phyloP scores from a whole-genome alignment of 1,139 yeast genomes.

The Wickerhamomyces sp. region DNA sequence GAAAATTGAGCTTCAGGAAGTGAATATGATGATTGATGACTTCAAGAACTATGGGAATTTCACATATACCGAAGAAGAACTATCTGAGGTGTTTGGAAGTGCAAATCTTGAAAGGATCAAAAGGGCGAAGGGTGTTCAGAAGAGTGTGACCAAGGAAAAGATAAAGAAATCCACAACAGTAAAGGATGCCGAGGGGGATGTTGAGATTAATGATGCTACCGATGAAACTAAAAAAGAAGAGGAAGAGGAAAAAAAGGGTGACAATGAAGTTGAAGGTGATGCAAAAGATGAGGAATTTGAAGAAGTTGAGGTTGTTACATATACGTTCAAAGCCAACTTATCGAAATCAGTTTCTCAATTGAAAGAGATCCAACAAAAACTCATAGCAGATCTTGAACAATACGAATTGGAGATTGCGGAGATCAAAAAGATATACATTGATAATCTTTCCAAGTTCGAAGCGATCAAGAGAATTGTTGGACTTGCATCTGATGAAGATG shows the following conservation, averaged over 20 bases:
- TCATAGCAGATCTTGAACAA: conserved; percentile 4
- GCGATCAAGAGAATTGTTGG: conserved; percentile 15
- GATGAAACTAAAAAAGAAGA: conserved; percentile 1
- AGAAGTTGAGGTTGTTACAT: neutral
- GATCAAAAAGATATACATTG: conserved; percentile 10
- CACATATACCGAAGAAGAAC: conserved; percentile 9
- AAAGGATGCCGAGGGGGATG: conserved; percentile 9
- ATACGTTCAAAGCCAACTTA: conserved; percentile 2
- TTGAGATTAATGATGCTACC: conserved; percentile 3
- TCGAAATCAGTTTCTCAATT: conserved; percentile 6
- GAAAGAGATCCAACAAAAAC: conserved; percentile 4
- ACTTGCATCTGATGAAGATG: conserved; percentile 2
- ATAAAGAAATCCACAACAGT: conserved; percentile 12
- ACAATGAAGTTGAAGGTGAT: neutral
- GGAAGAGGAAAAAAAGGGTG: conserved; percentile 1
- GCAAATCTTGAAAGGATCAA: conserved; percentile 6
- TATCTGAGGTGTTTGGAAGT: conserved; percentile 12
- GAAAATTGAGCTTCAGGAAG: conserved; percentile 11
- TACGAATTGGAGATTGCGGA: conserved; percentile 13
- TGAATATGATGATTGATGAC: conserved; percentile 10
- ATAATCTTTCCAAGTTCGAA: conserved; percentile 14
- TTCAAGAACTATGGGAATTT: conserved; percentile 3
- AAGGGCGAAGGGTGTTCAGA: neutral
- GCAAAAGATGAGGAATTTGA: neutral
- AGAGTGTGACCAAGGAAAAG: neutral